Evolutionary conservation across 2,329 filamentous ascomycete genomes (phyloP), one percentile per base, ranked within the genome.

Genomic region (Microcera coccophila): DNA sequence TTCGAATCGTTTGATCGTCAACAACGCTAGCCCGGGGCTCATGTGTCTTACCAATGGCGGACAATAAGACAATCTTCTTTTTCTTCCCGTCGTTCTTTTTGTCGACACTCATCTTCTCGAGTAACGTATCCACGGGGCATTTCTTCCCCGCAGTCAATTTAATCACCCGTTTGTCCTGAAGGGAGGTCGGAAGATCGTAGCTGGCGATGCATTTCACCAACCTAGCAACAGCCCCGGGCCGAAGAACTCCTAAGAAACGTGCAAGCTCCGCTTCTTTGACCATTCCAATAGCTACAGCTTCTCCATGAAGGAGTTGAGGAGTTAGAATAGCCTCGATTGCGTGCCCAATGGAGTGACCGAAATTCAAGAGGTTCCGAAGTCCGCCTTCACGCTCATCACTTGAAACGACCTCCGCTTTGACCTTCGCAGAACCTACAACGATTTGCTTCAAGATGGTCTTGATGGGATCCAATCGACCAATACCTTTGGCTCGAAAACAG

Each of bases 251-350:
- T 2, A 98, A 75, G 64, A 90, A 87, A 43, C 93, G 85, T 18
- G 93, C 88, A 42, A 98, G 73, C 65, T 97, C 93, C 10, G 91
- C 93, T 67, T 98, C 93, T 64, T 94, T 95, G 46, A 97, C 87
- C 93, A 98, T 98, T 19, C 93, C 93, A 55, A 98, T 95, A 17
- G 93, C 89, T 10, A 98, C 91, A 50, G 87, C 90, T 64, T 98
- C 93, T 47, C 93, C 93, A 60, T 98, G 93, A 5, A 98, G 79
- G 28, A 98, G 82, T 65, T 98, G 91, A 1, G 93, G 93, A 0
- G 94, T 95, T 32, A 97, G 75, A 35, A 98, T 90, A 20, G 93
- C 93, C 69, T 98, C 93, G 57, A 91, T 90, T 15, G 93, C 93
- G 67, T 98, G 93, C 12, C 93, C 93, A 53, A 98, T 97, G 1